A percentile compares a stretch with the other conserved stretches of the same genome.
phyloP scores from a whole-genome alignment of 163 green algal genomes.

The Smithsoniella earleae region DNA sequence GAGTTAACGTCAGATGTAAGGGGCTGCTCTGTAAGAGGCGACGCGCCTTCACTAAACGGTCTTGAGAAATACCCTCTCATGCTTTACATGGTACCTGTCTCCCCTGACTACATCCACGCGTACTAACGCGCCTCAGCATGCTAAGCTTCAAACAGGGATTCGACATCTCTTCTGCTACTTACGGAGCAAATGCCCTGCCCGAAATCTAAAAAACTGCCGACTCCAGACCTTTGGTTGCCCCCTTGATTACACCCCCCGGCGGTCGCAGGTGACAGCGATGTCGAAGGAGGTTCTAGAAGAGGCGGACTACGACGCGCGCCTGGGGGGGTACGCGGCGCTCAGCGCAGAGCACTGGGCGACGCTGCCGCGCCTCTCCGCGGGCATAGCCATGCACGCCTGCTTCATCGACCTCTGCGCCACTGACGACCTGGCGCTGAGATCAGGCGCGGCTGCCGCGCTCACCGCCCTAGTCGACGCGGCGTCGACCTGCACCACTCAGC shows the following conservation, averaged over 20 bases:
- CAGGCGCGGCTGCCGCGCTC: slow-evolving; percentile 51
- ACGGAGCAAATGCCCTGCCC: no score
- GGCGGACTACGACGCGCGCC: slow-evolving; percentile 67
- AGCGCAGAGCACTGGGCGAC: slow-evolving; percentile 40
- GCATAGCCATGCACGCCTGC: slow-evolving; percentile 55
- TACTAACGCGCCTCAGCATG: slow-evolving; percentile 46
- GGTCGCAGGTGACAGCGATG: slow-evolving; percentile 54
- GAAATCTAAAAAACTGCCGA: no score
- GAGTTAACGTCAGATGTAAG: no score
- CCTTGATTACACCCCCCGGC: slow-evolving; percentile 35
- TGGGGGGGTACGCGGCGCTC: slow-evolving; percentile 58
- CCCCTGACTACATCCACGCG: neutral
- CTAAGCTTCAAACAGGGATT: slow-evolving; percentile 41
- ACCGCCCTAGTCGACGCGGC: slow-evolving; percentile 42
- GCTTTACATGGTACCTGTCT: neutral
- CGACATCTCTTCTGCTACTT: no score
- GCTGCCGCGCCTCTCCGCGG: slow-evolving; percentile 40
- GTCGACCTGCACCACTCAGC: neutral
- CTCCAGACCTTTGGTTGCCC: slow-evolving; percentile 42
- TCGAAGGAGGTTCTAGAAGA: slow-evolving; percentile 53
- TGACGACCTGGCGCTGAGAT: slow-evolving; percentile 66
- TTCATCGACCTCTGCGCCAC: slow-evolving; percentile 61
- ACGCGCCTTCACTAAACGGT: no score
- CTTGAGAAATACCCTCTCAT: neutral
- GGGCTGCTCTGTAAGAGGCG: no score